phyloP scores from a whole-genome alignment of 2,329 filamentous ascomycete species.

The Aureobasidium sp. region DNA sequence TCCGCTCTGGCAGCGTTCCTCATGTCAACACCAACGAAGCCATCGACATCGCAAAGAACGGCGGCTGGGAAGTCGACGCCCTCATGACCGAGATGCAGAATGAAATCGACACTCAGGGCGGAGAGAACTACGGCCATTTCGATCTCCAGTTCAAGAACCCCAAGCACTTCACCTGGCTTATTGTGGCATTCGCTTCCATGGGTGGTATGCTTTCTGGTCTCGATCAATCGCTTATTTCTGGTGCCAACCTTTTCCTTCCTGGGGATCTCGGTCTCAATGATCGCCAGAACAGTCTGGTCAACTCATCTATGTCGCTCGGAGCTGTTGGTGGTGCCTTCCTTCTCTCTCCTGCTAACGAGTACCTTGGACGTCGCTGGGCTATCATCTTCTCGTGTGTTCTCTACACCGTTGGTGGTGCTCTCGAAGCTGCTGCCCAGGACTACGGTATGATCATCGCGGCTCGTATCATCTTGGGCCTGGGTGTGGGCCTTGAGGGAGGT shows the following conservation, averaged over 20 bases:
- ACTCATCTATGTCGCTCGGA: constrained; percentile 62
- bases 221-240: constrained; percentile 65
- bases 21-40: constrained; percentile 23
- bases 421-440: constrained; percentile 59
- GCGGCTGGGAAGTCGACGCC: constrained; percentile 37
- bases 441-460: constrained; percentile 62
- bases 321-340: constrained; percentile 62
- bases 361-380: constrained; percentile 56
- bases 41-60: constrained; percentile 23
- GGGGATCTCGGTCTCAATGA: constrained; percentile 45
- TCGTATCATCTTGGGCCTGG: constrained; percentile 60
- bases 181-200: constrained; percentile 67
- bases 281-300: constrained; percentile 56
- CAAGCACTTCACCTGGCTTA: constrained; percentile 57
- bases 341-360: constrained; percentile 59
- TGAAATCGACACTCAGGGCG: constrained; percentile 25
- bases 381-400: constrained; percentile 62
- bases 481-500: constrained; percentile 62
- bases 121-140: constrained; percentile 36
- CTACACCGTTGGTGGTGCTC: constrained; percentile 60
- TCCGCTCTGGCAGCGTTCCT: constrained; percentile 23
- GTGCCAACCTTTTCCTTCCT: constrained; percentile 60
- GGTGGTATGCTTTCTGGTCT: constrained; percentile 64
- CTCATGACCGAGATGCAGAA: constrained; percentile 34
- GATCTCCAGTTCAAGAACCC: constrained; percentile 54